Percentiles rank a stretch among this genome's conserved stretches.
These are phyloP conservation scores for Raphanus hybrid DNA, from an alignment of 441 rosid genomes.

Conservation along the genomic window DNA sequence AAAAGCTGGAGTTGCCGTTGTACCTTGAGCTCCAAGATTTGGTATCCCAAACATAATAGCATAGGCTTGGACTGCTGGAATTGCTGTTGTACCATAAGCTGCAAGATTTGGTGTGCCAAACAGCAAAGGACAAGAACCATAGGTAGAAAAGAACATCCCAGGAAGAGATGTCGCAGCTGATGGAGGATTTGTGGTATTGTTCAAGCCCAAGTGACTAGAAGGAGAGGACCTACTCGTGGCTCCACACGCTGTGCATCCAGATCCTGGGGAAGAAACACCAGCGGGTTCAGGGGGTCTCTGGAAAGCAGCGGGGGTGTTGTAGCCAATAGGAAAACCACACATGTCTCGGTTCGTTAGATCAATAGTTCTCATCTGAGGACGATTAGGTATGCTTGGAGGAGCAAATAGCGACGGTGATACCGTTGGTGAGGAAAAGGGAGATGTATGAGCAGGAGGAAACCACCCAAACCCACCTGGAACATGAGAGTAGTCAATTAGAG, in stretches of 20 bases:
- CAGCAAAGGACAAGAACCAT: slow-evolving; percentile 21
- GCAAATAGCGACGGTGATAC: not conserved
- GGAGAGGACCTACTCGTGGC: slow-evolving; percentile 29
- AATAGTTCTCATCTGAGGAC: not conserved
- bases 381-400: not conserved
- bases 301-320: not conserved
- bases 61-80: slow-evolving; percentile 13
- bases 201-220: not conserved
- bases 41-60: not conserved
- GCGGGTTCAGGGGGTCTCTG: slow-evolving; percentile 22
- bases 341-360: not conserved
- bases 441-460: no score
- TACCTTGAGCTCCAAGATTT: not conserved
- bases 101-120: slow-evolving; percentile 6
- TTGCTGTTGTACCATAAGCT: not conserved
- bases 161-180: slow-evolving; percentile 18
- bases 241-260: slow-evolving; percentile 35
- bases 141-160: not conserved
- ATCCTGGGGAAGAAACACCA: slow-evolving; percentile 12
- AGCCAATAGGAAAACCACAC: not conserved
- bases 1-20: not conserved
- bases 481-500: slow-evolving; percentile 14
- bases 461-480: not conserved
- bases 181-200: slow-evolving; percentile 1
- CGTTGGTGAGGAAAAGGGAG: no score